Conservation (phyloP, 352 stramenopile species). For the Blastocystis sp. region DNA sequence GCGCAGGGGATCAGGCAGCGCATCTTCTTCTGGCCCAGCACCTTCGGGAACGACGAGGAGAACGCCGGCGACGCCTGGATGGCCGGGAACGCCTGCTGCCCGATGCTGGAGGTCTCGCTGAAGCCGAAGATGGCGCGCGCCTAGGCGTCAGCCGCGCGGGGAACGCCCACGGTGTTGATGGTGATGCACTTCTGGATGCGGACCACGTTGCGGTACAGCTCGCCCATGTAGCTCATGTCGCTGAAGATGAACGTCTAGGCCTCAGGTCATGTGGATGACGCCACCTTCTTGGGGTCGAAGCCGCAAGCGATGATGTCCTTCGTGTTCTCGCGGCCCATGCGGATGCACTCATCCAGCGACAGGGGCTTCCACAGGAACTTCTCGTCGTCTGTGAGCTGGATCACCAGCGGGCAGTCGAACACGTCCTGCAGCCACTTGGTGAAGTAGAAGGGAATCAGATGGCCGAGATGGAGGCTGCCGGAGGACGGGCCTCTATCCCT, state of each 20-base stretch:
- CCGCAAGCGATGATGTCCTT: constrained; percentile 99
- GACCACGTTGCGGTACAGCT: constrained; percentile 98
- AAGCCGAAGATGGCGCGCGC: constrained; percentile 98
- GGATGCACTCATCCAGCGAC: constrained; percentile 79
- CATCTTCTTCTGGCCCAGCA: constrained; percentile 81
- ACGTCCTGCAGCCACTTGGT: constrained; percentile 96
- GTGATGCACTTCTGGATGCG: constrained; percentile 98
- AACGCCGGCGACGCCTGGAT: constrained; percentile 96
- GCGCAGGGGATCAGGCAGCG: constrained; percentile 97
- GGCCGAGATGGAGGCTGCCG: constrained; percentile 94
- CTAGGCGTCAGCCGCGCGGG: constrained; percentile 74
- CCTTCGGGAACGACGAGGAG: constrained; percentile 89
- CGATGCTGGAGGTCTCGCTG: constrained; percentile 90
- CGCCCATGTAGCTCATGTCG: constrained; percentile 95
- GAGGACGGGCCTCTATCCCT: constrained; percentile 83
- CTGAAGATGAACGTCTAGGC: constrained; percentile 99
- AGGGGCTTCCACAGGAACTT: constrained; percentile 98
- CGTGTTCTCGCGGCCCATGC: constrained; percentile 94
- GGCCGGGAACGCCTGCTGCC: constrained; percentile 95
- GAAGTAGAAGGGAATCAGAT: constrained; percentile 98
- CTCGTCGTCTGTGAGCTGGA: constrained; percentile 99
- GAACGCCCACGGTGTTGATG: constrained; percentile 78
- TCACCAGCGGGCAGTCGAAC: constrained; percentile 97
- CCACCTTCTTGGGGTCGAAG: constrained; percentile 81
- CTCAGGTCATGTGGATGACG: constrained; percentile 76